These are phyloP conservation scores for Xylaria hypoxylon DNA, from an alignment of 2,329 filamentous ascomycete genomes.

Conservation along the genomic window DNA sequence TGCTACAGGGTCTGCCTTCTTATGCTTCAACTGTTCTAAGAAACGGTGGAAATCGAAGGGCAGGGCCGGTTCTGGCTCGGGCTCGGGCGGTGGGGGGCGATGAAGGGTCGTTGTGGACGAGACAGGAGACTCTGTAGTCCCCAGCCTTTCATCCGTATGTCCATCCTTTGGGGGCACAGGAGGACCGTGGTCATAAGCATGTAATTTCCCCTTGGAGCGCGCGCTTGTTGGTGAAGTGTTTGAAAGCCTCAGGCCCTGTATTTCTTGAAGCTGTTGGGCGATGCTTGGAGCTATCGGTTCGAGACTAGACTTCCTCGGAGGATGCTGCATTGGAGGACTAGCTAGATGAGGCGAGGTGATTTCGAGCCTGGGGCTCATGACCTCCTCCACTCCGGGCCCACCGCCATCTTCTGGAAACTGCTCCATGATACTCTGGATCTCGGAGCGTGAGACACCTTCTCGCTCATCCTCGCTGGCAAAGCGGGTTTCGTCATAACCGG, in stretches of 20 bases:
- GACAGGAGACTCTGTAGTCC: constrained; percentile 53
- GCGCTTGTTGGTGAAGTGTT: constrained; percentile 55
- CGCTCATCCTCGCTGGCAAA: constrained; percentile 71
- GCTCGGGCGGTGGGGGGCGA: constrained; percentile 76
- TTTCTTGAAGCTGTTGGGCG: constrained; percentile 61
- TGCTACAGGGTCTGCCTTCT: constrained; percentile 97
- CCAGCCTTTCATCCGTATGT: constrained; percentile 57
- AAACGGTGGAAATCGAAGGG: constrained; percentile 99
- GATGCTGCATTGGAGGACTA: constrained; percentile 73
- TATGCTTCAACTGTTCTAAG: constrained; percentile 92
- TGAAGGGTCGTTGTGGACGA: constrained; percentile 65
- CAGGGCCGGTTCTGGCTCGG: constrained; percentile 82
- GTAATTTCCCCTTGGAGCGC: constrained; percentile 53
- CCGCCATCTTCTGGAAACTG: constrained; percentile 85
- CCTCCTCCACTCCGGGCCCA: constrained; percentile 80
- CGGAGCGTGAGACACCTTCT: constrained; percentile 78
- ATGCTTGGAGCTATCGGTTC: constrained; percentile 72
- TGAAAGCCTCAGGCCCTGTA: constrained; percentile 58
- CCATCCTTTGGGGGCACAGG: constrained; percentile 72
- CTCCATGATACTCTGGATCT: constrained; percentile 98
- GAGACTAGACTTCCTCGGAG: constrained; percentile 86
- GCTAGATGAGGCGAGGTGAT: constrained; percentile 82
- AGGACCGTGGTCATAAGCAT: constrained; percentile 59
- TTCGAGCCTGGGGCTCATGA: constrained; percentile 91
- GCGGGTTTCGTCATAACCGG: constrained; percentile 67